Percentiles rank a stretch among this genome's conserved stretches.
These are phyloP conservation scores for Acanthamoeba sp. DNA, from an alignment of 208 protist species.

Conservation along the genomic window DNA sequence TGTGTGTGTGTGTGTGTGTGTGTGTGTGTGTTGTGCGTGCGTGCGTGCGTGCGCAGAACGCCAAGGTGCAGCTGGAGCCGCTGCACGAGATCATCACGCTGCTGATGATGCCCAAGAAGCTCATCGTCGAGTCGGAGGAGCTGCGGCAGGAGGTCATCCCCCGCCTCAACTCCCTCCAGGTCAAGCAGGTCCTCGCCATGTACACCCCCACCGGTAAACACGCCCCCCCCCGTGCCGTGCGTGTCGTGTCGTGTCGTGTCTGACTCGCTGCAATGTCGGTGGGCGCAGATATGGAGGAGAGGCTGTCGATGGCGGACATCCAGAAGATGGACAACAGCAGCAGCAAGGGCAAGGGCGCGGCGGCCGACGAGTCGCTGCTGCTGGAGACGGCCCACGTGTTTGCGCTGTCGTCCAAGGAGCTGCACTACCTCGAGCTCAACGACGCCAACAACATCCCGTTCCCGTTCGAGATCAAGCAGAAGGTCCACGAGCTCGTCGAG, in stretches of 20 bases:
- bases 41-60: background rate
- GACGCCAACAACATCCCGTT: conserved; percentile 66
- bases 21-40: no score
- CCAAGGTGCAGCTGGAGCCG: conserved; percentile 45
- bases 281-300: conserved; percentile 61
- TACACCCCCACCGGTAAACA: conserved; percentile 59
- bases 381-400: conserved; percentile 32
- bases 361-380: conserved; percentile 26
- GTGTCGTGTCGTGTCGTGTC: background rate
- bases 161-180: conserved; percentile 50
- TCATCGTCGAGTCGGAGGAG: conserved; percentile 56
- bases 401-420: conserved; percentile 32
- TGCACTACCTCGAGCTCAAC: conserved; percentile 75
- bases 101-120: conserved; percentile 74
- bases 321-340: conserved; percentile 18
- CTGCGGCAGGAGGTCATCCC: conserved; percentile 62
- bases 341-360: background rate
- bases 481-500: conserved; percentile 57
- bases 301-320: conserved; percentile 42
- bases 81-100: conserved; percentile 60
- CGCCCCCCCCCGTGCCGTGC: no score
- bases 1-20: background rate
- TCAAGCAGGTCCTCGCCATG: conserved; percentile 77
- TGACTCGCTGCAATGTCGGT: background rate
- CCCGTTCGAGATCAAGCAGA: conserved; percentile 66